Percentiles rank a stretch among this genome's conserved stretches.
Evolutionary conservation across 2,329 filamentous ascomycete species (phyloP).

Genomic region (Microcyclosporella mali): DNA sequence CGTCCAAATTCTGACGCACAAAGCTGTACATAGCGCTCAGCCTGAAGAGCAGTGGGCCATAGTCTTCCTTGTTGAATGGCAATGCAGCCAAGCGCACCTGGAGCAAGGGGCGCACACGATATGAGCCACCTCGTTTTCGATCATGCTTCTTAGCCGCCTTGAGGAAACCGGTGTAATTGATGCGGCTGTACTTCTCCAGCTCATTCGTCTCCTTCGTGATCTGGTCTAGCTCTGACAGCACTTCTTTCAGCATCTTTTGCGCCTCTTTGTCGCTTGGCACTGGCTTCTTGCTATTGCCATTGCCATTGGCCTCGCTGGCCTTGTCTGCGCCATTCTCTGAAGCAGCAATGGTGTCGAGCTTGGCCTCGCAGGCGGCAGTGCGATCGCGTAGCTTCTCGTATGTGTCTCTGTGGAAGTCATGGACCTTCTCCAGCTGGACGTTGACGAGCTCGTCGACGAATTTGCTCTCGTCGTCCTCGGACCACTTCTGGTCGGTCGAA

Average conservation of each 20-base stretch:
- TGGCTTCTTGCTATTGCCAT: conserved; percentile 32
- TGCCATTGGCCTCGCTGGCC: conserved; percentile 11
- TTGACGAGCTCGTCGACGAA: conserved; percentile 97
- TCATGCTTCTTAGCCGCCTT: conserved; percentile 99
- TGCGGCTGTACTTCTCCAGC: conserved; percentile 87
- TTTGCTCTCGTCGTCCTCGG: conserved; percentile 82
- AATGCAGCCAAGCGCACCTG: conserved; percentile 81
- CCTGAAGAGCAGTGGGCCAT: conserved; percentile 78
- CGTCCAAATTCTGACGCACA: conserved; percentile 75
- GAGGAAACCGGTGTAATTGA: conserved; percentile 96
- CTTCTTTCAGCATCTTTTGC: conserved; percentile 57
- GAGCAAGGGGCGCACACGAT: conserved; percentile 85
- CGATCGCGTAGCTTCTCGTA: conserved; percentile 76
- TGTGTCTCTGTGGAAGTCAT: conserved; percentile 78
- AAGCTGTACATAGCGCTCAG: conserved; percentile 95
- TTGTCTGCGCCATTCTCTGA: conserved; percentile 27
- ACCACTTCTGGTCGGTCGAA: conserved; percentile 58
- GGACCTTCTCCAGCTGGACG: conserved; percentile 89
- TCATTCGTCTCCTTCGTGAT: conserved; percentile 90
- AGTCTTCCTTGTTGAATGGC: conserved; percentile 93
- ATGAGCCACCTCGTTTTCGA: conserved; percentile 77
- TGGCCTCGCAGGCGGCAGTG: conserved; percentile 62
- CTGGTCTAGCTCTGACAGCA: conserved; percentile 71
- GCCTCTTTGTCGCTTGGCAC: conserved; percentile 37
- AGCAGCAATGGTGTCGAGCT: conserved; percentile 52